Conservation (phyloP, 176 grass and related monocot genomes). For the Aechmea fasciata region DNA sequence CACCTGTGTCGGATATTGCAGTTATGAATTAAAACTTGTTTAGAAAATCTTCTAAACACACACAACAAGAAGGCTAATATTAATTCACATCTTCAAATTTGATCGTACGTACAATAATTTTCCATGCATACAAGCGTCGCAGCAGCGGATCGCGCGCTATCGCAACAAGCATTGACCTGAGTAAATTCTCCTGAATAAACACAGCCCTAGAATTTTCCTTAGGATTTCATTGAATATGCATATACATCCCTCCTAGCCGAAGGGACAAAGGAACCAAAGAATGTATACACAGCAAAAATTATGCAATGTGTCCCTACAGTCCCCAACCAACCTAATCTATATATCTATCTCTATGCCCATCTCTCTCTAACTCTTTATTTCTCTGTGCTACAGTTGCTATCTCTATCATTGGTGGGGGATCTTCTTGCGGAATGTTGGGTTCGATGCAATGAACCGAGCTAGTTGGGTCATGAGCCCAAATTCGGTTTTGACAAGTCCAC, state of each 20-base stretch:
- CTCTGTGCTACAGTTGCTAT: neutral
- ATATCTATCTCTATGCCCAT: constrained; percentile 3
- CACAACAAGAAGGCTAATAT: neutral
- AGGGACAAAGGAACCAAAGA: constrained; percentile 5
- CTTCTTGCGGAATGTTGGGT: constrained; percentile 5
- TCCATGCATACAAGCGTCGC: too few relatives aligned
- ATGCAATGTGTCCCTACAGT: too few relatives aligned
- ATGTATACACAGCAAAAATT: neutral
- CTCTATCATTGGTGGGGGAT: constrained; percentile 8
- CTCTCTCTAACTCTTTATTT: neutral
- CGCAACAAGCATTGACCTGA: too few relatives aligned
- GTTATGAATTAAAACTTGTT: too few relatives aligned
- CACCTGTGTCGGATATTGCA: too few relatives aligned
- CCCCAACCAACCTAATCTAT: constrained; percentile 5
- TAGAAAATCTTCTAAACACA: neutral
- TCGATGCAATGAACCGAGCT: constrained; percentile 4
- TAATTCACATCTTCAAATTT: too few relatives aligned
- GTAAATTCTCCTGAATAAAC: neutral
- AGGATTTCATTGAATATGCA: neutral
- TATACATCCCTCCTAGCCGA: constrained; percentile 4
- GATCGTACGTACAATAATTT: too few relatives aligned
- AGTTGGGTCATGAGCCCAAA: neutral
- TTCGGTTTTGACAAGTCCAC: neutral
- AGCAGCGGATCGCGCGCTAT: too few relatives aligned
- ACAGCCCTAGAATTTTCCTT: neutral